Percentiles rank a stretch among this genome's conserved stretches.
Evolutionary conservation across 208 protist species (phyloP).

Genomic region (Perkinsela sp.): DNA sequence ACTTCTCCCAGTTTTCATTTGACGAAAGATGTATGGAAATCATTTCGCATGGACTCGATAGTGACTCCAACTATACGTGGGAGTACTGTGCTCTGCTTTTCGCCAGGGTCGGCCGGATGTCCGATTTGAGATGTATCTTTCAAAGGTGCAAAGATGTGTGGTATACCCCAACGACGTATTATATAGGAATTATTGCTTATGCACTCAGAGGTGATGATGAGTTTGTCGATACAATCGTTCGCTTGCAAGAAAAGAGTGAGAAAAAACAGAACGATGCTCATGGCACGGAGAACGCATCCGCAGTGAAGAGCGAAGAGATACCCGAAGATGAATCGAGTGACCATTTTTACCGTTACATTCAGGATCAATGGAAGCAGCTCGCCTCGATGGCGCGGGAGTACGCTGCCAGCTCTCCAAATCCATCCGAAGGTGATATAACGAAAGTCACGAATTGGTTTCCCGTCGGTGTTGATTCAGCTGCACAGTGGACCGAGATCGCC

Average conservation of each 20-base stretch:
- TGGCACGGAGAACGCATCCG: neutral
- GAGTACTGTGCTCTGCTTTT: neutral
- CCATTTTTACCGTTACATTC: neutral
- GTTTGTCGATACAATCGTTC: too few species aligned
- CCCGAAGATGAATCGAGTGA: neutral
- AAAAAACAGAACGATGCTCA: neutral
- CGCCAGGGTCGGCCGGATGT: neutral
- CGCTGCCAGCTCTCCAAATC: neutral
- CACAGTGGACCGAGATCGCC: neutral
- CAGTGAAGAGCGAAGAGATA: neutral
- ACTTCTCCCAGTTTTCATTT: neutral
- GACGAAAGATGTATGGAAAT: neutral
- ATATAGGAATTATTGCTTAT: neutral
- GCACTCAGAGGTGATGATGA: neutral
- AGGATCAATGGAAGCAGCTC: neutral
- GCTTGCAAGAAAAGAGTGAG: neutral
- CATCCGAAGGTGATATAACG: neutral
- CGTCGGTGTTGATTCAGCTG: neutral
- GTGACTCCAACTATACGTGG: neutral
- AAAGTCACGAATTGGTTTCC: neutral
- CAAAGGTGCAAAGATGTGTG: neutral
- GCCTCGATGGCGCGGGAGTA: neutral
- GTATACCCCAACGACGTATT: neutral
- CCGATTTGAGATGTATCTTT: neutral
- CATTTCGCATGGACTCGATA: neutral